Percentiles rank a stretch among this genome's conserved stretches.
Evolutionary conservation across 768 basidiomycete species (phyloP).

Genomic region (Clathrus columnatus): DNA sequence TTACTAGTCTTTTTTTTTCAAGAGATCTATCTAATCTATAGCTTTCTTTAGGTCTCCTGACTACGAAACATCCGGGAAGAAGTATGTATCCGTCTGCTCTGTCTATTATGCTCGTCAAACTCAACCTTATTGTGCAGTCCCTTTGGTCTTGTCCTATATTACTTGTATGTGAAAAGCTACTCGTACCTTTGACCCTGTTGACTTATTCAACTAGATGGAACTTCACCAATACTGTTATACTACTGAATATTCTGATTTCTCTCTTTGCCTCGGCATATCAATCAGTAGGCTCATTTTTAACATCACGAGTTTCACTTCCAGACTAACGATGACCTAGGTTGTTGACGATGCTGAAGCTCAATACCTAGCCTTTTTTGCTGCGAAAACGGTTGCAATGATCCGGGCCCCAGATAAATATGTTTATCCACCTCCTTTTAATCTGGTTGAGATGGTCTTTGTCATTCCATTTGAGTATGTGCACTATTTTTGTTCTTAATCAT

Average conservation of each 20-base stretch:
- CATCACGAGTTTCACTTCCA: neutral
- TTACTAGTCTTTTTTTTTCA: neutral
- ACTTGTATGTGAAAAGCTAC: slow-evolving; percentile 46
- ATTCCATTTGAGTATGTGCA: slow-evolving; percentile 82
- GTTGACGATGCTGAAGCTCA: slow-evolving; percentile 82
- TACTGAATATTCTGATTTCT: slow-evolving; percentile 93
- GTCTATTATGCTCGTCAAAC: neutral
- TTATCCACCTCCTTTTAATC: slow-evolving; percentile 90
- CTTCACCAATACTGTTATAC: slow-evolving; percentile 69
- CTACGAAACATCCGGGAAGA: slow-evolving; percentile 46
- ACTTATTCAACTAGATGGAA: slow-evolving; percentile 52
- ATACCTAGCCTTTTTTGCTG: slow-evolving; percentile 84
- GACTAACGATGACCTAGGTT: slow-evolving; percentile 37
- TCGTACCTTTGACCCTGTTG: neutral
- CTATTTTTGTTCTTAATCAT: neutral
- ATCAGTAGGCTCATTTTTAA: slow-evolving; percentile 45
- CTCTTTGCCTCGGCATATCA: slow-evolving; percentile 88
- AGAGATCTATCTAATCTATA: neutral
- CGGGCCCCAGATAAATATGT: slow-evolving; percentile 77
- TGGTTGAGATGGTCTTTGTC: slow-evolving; percentile 71
- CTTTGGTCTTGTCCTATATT: slow-evolving; percentile 62
- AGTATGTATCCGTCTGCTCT: slow-evolving; percentile 33
- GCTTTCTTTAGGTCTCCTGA: slow-evolving; percentile 46
- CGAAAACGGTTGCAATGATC: slow-evolving; percentile 79
- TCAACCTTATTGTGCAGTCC: slow-evolving; percentile 9